Evolutionary conservation across 73 alveolate species (phyloP).

Genomic region (Stentor roeselii): DNA sequence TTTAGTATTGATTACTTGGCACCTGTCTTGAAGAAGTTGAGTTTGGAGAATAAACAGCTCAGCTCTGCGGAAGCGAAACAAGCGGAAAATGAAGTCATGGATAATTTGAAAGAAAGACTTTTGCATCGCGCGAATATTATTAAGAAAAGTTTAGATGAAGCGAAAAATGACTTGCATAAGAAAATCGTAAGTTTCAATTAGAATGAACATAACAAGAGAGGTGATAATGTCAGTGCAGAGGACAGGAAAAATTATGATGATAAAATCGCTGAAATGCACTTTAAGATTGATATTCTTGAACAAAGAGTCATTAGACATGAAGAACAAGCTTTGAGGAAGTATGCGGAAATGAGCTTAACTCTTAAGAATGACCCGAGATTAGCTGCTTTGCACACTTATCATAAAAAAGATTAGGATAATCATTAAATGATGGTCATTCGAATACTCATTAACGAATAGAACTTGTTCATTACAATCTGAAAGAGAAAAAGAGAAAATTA

Average conservation of each 20-base stretch:
- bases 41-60: conserved; percentile 42
- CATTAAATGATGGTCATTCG: too few relatives aligned
- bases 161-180: conserved; percentile 58
- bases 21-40: conserved; percentile 69
- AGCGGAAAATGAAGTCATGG: conserved; percentile 71
- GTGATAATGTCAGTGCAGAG: conserved; percentile 44
- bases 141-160: conserved; percentile 68
- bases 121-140: conserved; percentile 77
- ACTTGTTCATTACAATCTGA: too few relatives aligned
- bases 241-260: conserved; percentile 47
- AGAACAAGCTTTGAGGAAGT: too few relatives aligned
- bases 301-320: conserved; percentile 59
- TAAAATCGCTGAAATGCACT: conserved; percentile 43
- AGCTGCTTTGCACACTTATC: too few relatives aligned
- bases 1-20: conserved; percentile 62
- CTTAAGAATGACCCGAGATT: too few relatives aligned
- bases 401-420: too few relatives aligned
- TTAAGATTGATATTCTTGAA: conserved; percentile 59
- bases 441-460: too few relatives aligned
- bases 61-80: conserved; percentile 65
- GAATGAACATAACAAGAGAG: conserved; percentile 45
- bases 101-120: conserved; percentile 72
- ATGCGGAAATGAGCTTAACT: too few relatives aligned
- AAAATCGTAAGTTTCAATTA: conserved; percentile 38
- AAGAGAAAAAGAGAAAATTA: too few relatives aligned